A percentile compares a stretch with the other conserved stretches of the same genome.
These are phyloP conservation scores for Cladophialophora exuberans DNA, from an alignment of 2,329 filamentous ascomycete genomes.

Conservation along the genomic window DNA sequence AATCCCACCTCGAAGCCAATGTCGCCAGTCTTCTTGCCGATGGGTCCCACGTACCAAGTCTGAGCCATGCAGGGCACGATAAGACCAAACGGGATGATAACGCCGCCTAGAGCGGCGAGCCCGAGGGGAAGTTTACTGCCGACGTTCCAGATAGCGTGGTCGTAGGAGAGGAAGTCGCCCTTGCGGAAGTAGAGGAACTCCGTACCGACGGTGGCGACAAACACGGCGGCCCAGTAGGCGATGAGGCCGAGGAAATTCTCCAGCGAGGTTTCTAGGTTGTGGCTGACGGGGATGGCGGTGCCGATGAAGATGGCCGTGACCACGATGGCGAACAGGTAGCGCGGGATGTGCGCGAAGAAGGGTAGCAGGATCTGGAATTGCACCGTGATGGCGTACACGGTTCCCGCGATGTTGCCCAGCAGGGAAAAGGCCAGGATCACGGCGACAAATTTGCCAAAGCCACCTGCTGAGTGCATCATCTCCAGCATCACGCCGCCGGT, in stretches of 20 bases:
- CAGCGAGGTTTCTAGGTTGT: conserved; percentile 2
- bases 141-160: conserved; percentile 66
- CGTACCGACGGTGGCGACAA: conserved; percentile 35
- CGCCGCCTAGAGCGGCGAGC: conserved; percentile 62
- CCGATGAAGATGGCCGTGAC: conserved; percentile 3
- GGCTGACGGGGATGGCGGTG: conserved; percentile 6
- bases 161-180: conserved; percentile 51
- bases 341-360: background rate
- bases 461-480: conserved; percentile 61
- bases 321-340: background rate
- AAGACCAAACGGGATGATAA: conserved; percentile 66
- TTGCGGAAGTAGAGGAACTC: conserved; percentile 66
- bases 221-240: conserved; percentile 23
- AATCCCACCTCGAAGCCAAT: conserved; percentile 7
- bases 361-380: background rate
- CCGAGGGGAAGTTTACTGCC: conserved; percentile 63
- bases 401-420: conserved; percentile 62
- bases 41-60: conserved; percentile 68
- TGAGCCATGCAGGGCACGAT: conserved; percentile 69
- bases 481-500: conserved; percentile 64
- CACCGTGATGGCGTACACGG: conserved; percentile 11
- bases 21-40: conserved; percentile 61
- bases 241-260: conserved; percentile 48
- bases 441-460: conserved; percentile 64
- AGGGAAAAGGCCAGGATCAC: conserved; percentile 64